phyloP scores from a whole-genome alignment of 352 stramenopile genomes.

The Pythium aphanidermatum region DNA sequence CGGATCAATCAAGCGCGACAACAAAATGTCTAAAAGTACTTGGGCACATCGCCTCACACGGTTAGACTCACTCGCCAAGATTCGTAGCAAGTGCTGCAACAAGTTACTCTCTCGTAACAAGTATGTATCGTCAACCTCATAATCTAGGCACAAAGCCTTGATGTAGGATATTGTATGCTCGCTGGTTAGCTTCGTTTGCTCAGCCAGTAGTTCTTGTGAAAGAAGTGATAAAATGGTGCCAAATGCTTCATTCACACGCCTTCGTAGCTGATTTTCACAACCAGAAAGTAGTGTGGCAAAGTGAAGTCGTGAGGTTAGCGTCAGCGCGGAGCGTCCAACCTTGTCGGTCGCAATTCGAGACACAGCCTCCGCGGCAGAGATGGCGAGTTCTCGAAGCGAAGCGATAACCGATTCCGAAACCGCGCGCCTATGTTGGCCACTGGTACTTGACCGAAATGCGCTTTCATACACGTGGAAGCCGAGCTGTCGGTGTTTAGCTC shows the following conservation, averaged over 20 bases:
- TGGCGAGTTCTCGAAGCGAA: conserved; percentile 34
- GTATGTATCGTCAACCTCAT: conserved; percentile 69
- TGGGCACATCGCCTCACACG: conserved; percentile 49
- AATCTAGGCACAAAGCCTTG: conserved; percentile 59
- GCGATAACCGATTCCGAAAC: conserved; percentile 43
- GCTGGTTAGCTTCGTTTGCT: neutral
- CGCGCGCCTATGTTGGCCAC: conserved; percentile 22
- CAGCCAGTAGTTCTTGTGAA: conserved; percentile 2
- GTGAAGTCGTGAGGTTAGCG: conserved; percentile 29
- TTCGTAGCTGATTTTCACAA: conserved; percentile 38
- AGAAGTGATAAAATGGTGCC: conserved; percentile 35
- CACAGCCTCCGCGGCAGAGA: conserved; percentile 23
- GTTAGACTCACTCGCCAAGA: conserved; percentile 39
- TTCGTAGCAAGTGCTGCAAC: conserved; percentile 39
- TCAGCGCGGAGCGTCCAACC: too few relatives aligned
- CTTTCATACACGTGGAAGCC: conserved; percentile 43
- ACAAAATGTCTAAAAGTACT: conserved; percentile 36
- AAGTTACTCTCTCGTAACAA: conserved; percentile 61
- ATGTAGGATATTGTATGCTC: conserved; percentile 29
- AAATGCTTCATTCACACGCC: conserved; percentile 46
- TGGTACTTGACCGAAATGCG: conserved; percentile 23
- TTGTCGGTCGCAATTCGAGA: neutral
- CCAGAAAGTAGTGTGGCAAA: conserved; percentile 47
- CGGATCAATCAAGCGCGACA: conserved; percentile 54
- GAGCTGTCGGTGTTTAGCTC: conserved; percentile 34